phyloP scores from a whole-genome alignment of 805 yeast genomes.

The Candida loeiensis region DNA sequence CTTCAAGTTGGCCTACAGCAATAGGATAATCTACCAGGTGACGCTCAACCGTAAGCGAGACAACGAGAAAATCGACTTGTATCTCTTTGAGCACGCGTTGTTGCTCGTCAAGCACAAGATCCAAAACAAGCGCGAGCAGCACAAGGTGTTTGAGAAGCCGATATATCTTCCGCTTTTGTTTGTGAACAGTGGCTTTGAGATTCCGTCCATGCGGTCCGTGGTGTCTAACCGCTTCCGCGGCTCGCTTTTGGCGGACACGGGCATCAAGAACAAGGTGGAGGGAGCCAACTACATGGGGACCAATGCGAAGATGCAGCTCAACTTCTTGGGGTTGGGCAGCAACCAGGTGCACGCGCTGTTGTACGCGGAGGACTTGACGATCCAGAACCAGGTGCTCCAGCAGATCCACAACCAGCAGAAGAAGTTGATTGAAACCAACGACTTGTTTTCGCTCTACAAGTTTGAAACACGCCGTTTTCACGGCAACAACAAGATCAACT shows the following conservation, averaged over 20 bases:
- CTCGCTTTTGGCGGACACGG: slow-evolving; percentile 35
- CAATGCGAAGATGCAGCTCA: slow-evolving; percentile 43
- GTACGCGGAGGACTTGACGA: slow-evolving; percentile 51
- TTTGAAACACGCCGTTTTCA: slow-evolving; percentile 74
- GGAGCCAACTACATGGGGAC: slow-evolving; percentile 26
- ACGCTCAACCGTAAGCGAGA: slow-evolving; percentile 65
- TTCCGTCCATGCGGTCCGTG: slow-evolving; percentile 54
- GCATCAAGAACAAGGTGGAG: slow-evolving; percentile 26
- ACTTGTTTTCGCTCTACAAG: slow-evolving; percentile 74
- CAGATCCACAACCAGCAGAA: slow-evolving; percentile 78
- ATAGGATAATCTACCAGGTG: slow-evolving; percentile 77
- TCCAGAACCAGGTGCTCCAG: slow-evolving; percentile 76
- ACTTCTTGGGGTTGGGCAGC: slow-evolving; percentile 51
- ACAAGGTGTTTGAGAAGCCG: slow-evolving; percentile 86
- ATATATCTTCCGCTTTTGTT: slow-evolving; percentile 75
- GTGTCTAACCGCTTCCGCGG: slow-evolving; percentile 33
- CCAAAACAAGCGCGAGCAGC: slow-evolving; percentile 86
- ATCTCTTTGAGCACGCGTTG: slow-evolving; percentile 83
- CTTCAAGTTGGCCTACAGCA: slow-evolving; percentile 76
- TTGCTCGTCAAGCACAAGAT: slow-evolving; percentile 81
- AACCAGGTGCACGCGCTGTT: slow-evolving; percentile 53
- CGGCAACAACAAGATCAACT: slow-evolving; percentile 71
- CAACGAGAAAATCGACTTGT: slow-evolving; percentile 79
- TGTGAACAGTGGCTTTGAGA: slow-evolving; percentile 74
- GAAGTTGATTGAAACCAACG: slow-evolving; percentile 65